A percentile compares a stretch with the other conserved stretches of the same genome.
Conservation (phyloP, 495 filamentous ascomycete genomes). For the Penicillium waksmanii region DNA sequence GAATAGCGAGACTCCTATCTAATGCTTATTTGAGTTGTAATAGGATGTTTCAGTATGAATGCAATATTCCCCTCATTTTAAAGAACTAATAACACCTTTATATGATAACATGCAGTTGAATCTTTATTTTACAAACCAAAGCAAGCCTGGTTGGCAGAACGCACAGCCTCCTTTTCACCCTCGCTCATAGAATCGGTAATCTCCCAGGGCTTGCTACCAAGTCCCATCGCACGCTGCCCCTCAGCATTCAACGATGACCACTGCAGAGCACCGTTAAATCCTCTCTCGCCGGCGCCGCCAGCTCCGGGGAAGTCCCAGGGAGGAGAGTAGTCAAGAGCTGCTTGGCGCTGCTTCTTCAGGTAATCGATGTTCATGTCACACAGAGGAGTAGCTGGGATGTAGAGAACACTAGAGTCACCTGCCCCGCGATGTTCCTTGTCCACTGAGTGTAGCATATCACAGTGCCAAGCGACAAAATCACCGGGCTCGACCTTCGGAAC, state of each 20-base stretch:
- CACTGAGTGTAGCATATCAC: constrained; percentile 80
- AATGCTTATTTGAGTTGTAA: too few species aligned
- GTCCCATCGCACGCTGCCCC: constrained; percentile 63
- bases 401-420: constrained; percentile 77
- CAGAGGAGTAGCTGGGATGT: constrained; percentile 84
- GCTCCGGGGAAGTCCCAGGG: constrained; percentile 66
- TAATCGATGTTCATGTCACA: constrained; percentile 75
- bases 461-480: constrained; percentile 92
- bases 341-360: constrained; percentile 66
- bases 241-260: constrained; percentile 43
- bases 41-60: not conserved
- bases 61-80: not conserved
- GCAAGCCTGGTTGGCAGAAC: constrained; percentile 61
- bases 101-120: not conserved
- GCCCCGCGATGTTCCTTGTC: constrained; percentile 75
- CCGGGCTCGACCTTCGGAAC: constrained; percentile 77
- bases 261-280: constrained; percentile 45
- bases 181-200: constrained; percentile 49
- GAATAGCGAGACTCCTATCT: too few species aligned
- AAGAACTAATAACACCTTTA: not conserved
- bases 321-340: constrained; percentile 47
- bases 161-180: constrained; percentile 61
- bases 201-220: constrained; percentile 53
- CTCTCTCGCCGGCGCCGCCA: constrained; percentile 52
- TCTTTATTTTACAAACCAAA: constrained; percentile 32